phyloP scores from a whole-genome alignment of 2,329 filamentous ascomycete species.

The Laburnicola sp. region DNA sequence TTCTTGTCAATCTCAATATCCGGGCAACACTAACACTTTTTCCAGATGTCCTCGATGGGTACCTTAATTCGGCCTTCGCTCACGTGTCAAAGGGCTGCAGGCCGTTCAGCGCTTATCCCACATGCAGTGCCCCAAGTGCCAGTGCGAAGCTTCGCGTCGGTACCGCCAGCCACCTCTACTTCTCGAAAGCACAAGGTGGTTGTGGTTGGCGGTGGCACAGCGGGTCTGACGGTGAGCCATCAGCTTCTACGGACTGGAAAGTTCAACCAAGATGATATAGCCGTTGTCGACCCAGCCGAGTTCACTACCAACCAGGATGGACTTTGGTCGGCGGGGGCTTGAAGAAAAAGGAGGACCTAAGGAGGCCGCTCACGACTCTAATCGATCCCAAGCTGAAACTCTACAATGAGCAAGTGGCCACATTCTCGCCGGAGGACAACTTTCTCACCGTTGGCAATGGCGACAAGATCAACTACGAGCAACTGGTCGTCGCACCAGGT shows the following conservation, averaged over 20 bases:
- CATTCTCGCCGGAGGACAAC: constrained; percentile 61
- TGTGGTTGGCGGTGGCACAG: constrained; percentile 67
- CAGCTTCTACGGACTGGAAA: constrained; percentile 65
- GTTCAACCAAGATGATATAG: constrained; percentile 63
- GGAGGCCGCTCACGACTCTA: constrained; percentile 54
- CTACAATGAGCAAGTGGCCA: constrained; percentile 57
- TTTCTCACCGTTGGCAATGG: constrained; percentile 59
- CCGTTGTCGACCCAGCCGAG: constrained; percentile 63
- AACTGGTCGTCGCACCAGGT: constrained; percentile 63
- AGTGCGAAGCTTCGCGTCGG: constrained; percentile 25
- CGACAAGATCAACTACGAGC: constrained; percentile 62
- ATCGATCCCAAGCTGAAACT: constrained; percentile 64
- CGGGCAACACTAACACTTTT: neutral
- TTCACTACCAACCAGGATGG: constrained; percentile 72
- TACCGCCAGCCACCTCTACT: constrained; percentile 33
- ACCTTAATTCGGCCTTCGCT: neutral
- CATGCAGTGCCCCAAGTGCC: neutral
- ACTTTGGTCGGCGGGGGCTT: constrained; percentile 69
- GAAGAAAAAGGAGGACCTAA: constrained; percentile 63
- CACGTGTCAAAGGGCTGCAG: constrained; percentile 1
- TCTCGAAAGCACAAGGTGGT: constrained; percentile 63
- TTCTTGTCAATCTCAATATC: no score
- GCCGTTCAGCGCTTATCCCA: neutral
- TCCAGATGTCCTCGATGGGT: no score
- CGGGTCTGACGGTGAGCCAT: constrained; percentile 67